Evolutionary conservation across 768 basidiomycete genomes (phyloP).

Genomic region (Pleurotus citrinopileatus): DNA sequence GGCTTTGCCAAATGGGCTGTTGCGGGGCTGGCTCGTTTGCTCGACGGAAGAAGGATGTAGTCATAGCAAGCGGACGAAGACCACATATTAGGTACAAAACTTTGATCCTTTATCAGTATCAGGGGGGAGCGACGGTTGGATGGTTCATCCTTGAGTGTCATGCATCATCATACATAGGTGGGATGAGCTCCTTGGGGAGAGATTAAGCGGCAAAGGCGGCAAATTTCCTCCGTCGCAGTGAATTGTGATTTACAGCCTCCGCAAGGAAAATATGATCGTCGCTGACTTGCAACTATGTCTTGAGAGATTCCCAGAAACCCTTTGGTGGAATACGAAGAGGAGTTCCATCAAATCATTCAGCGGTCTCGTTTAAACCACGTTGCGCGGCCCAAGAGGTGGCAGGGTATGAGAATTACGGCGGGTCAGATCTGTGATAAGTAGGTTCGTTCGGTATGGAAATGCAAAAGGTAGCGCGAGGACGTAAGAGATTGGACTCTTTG

Average conservation of each 20-base stretch:
- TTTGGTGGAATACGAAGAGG: neutral
- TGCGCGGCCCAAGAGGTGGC: neutral
- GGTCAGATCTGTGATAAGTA: neutral
- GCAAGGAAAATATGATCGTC: neutral
- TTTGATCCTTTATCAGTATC: no score
- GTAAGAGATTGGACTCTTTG: no score
- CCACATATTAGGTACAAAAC: no score
- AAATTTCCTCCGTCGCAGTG: no score
- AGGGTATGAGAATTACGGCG: neutral
- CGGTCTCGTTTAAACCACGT: slow-evolving; percentile 3
- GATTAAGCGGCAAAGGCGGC: no score
- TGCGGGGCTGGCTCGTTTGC: neutral
- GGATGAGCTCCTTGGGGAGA: no score
- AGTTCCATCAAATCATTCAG: neutral
- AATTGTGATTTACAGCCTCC: neutral
- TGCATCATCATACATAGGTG: no score
- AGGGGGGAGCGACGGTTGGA: no score
- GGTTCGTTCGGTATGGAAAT: no score
- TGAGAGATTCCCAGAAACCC: no score
- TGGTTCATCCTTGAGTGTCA: neutral
- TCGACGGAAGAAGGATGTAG: neutral
- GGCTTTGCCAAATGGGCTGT: neutral
- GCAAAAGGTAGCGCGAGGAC: no score
- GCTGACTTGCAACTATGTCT: slow-evolving; percentile 3
- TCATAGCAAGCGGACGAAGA: neutral